Evolutionary conservation across 352 stramenopile species (phyloP).

Genomic region (Globisporangium irregulare): DNA sequence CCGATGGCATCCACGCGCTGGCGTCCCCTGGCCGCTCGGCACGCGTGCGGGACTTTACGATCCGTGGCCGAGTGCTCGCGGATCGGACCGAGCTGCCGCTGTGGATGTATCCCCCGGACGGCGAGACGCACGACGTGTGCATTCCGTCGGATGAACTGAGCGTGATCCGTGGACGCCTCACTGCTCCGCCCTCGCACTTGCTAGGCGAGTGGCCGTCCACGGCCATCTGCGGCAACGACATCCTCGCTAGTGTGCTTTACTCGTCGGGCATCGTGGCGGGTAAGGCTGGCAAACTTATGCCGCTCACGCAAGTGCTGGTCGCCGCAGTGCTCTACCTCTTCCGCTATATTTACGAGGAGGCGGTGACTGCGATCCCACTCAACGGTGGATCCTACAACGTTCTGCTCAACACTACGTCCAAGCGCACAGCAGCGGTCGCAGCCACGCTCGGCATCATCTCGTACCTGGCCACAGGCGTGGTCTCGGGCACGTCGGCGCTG

Average conservation of each 20-base stretch:
- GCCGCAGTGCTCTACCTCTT: slow-evolving; percentile 65
- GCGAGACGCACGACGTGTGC: slow-evolving; percentile 29
- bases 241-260: slow-evolving; percentile 88
- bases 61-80: slow-evolving; percentile 11
- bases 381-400: slow-evolving; percentile 93
- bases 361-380: slow-evolving; percentile 86
- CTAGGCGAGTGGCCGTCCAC: slow-evolving; percentile 85
- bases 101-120: slow-evolving; percentile 46
- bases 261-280: slow-evolving; percentile 63
- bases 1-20: slow-evolving; percentile 4
- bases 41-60: slow-evolving; percentile 16
- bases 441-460: slow-evolving; percentile 89
- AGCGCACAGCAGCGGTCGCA: slow-evolving; percentile 84
- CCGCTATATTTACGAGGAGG: slow-evolving; percentile 90
- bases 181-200: slow-evolving; percentile 22
- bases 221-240: slow-evolving; percentile 91
- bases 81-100: slow-evolving; percentile 23
- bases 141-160: slow-evolving; percentile 26
- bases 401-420: slow-evolving; percentile 90
- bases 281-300: slow-evolving; percentile 83
- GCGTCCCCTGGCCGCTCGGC: slow-evolving; percentile 9
- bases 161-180: slow-evolving; percentile 26
- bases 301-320: slow-evolving; percentile 79
- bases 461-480: slow-evolving; percentile 87
- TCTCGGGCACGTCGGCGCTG: slow-evolving; percentile 58